A percentile compares a stretch with the other conserved stretches of the same genome.
phyloP scores from a whole-genome alignment of 495 filamentous ascomycete genomes.

The Filosporella fistucella region DNA sequence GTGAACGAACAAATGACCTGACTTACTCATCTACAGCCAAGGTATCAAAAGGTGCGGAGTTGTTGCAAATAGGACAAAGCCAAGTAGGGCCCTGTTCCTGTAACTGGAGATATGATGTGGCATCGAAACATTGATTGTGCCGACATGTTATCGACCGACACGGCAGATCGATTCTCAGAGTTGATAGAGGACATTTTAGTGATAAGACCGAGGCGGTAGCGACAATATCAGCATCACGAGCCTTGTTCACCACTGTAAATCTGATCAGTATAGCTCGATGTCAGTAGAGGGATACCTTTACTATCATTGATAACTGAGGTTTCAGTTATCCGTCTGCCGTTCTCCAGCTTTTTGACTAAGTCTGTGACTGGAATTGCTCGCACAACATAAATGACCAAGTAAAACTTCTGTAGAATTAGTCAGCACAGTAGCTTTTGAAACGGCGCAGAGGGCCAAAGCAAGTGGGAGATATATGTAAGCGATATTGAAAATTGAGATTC shows the following conservation, averaged over 20 bases:
- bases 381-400: conserved; percentile 68
- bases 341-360: conserved; percentile 63
- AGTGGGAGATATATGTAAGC: not conserved
- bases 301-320: conserved; percentile 79
- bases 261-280: not conserved
- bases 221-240: conserved; percentile 82
- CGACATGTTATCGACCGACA: conserved; percentile 75
- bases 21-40: conserved; percentile 84
- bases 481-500: not conserved
- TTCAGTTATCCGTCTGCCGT: conserved; percentile 68
- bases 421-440: conserved; percentile 7
- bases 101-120: conserved; percentile 84
- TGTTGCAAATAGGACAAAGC: conserved; percentile 89
- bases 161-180: conserved; percentile 72
- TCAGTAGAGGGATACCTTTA: conserved; percentile 37
- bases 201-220: conserved; percentile 85
- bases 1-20: not conserved
- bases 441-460: conserved; percentile 11
- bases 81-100: conserved; percentile 96
- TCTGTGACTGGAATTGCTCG: conserved; percentile 64
- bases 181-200: conserved; percentile 87
- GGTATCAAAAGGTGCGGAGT: conserved; percentile 71
- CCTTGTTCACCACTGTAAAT: conserved; percentile 66
- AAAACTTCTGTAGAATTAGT: conserved; percentile 60
- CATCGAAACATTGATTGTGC: conserved; percentile 95